Evolutionary conservation across 768 basidiomycete genomes (phyloP), one percentile per base, ranked within the genome.

Genomic region (Amanita muscaria): DNA sequence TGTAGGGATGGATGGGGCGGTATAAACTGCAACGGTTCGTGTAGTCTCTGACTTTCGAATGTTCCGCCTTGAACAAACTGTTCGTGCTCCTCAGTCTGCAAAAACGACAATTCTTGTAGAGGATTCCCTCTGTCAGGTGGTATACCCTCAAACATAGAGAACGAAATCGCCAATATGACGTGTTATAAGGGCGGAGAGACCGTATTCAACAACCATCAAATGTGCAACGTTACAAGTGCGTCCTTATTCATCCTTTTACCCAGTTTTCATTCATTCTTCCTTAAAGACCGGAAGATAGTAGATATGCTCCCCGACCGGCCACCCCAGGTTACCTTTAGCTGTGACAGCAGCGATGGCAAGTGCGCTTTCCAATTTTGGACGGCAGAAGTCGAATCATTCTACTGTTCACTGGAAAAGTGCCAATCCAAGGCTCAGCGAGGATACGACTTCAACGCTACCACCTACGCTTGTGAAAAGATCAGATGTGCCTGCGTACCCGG

Each of bases 331-430:
- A 98, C 96, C 1, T 99, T 99, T 62, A 83, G 85, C 51, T 99
- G 96, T 65, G 80, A 88, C 47, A 74, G 66, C 15, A 48, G 58
- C 1, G 66, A 72, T 10, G 64, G 66, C 3, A 77, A 77, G 1
- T 99, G 96, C 59, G 78, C 80, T 18, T 99, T 99, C 73, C 93
- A 99, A 63, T 99, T 99, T 67, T 99, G 96, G 96, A 89, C 91
- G 7, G 91, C 85, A 5, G 72, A 87, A 54, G 75, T 90, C 45
- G 94, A 99, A 60, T 93, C 90, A 0, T 98, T 99, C 64, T 97
- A 96, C 64, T 99, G 96, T 63, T 77, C 78, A 8, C 72, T 99
- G 43, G 72, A 86, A 33, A 59, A 74, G 14, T 98, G 96, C 58
- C 60, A 56, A 3, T 78, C 78, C 5, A 56, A 68, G 27, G 56